A percentile compares a stretch with the other conserved stretches of the same genome.
These are phyloP conservation scores for Dentipellis sp. DNA, from an alignment of 768 basidiomycete species.

Conservation along the genomic window DNA sequence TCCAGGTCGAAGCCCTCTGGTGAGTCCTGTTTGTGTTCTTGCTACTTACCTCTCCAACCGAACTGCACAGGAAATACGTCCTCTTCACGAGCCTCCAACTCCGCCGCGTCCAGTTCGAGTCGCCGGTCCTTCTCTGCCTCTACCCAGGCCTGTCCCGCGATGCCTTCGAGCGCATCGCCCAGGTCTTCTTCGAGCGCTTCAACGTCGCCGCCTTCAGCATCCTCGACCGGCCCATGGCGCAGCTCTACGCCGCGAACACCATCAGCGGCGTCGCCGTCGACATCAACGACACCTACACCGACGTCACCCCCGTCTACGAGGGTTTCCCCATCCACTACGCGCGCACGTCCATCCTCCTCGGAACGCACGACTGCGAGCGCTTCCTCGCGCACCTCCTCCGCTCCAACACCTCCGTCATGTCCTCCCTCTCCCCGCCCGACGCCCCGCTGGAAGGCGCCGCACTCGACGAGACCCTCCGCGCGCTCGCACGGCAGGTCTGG, in stretches of 20 bases:
- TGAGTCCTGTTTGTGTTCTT: constrained; percentile 26
- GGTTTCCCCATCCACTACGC: constrained; percentile 50
- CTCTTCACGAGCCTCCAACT: constrained; percentile 69
- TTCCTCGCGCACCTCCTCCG: constrained; percentile 70
- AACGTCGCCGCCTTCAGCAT: constrained; percentile 78
- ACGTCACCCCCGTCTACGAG: constrained; percentile 72
- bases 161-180: constrained; percentile 65
- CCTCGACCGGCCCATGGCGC: constrained; percentile 76
- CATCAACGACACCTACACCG: constrained; percentile 66
- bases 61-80: constrained; percentile 62
- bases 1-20: constrained; percentile 86
- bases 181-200: constrained; percentile 88
- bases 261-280: constrained; percentile 76
- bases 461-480: constrained; percentile 38
- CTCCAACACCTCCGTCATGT: constrained; percentile 55
- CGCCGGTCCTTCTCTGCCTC: constrained; percentile 72
- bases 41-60: neutral
- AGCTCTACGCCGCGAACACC: constrained; percentile 69
- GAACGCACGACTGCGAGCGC: constrained; percentile 61
- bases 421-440: constrained; percentile 45
- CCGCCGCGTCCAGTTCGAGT: constrained; percentile 80
- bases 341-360: constrained; percentile 49
- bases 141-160: constrained; percentile 53
- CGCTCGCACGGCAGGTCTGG: constrained; percentile 58
- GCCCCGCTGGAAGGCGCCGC: constrained; percentile 7